These are phyloP conservation scores for Rubia occidens DNA, from an alignment of 305 asterid genomes.

Conservation along the genomic window DNA sequence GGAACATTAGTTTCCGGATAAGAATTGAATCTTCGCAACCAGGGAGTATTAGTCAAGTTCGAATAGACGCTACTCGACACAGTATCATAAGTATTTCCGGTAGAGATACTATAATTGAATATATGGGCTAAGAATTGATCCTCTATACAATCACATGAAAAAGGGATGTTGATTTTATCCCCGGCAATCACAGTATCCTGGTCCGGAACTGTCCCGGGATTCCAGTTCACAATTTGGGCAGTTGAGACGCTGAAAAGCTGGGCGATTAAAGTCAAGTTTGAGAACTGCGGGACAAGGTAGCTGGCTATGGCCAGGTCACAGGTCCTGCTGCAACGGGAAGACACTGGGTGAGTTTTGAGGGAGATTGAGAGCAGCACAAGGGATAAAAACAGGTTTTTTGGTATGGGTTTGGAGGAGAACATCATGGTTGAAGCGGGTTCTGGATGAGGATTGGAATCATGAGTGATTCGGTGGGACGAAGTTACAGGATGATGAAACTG, in stretches of 20 bases:
- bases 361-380: constrained; percentile 7
- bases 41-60: constrained; percentile 40
- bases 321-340: constrained; percentile 46
- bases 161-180: constrained; percentile 48
- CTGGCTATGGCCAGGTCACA: constrained; percentile 69
- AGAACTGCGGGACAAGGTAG: constrained; percentile 32
- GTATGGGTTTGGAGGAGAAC: constrained; percentile 8
- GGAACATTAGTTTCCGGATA: constrained; percentile 43
- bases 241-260: constrained; percentile 16
- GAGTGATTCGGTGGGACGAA: not conserved
- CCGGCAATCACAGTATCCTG: constrained; percentile 37
- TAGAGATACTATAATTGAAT: constrained; percentile 27
- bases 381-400: not conserved
- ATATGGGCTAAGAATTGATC: constrained; percentile 40
- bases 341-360: constrained; percentile 17
- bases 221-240: constrained; percentile 30
- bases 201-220: constrained; percentile 30
- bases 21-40: constrained; percentile 34
- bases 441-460: constrained; percentile 9
- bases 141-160: constrained; percentile 52
- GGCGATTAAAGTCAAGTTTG: constrained; percentile 32
- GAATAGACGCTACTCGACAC: constrained; percentile 38
- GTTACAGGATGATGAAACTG: not conserved
- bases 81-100: constrained; percentile 30
- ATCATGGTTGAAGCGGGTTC: constrained; percentile 10